Evolutionary conservation across 2,329 filamentous ascomycete species (phyloP).

Genomic region (Coniosporium tulheliwenetii): DNA sequence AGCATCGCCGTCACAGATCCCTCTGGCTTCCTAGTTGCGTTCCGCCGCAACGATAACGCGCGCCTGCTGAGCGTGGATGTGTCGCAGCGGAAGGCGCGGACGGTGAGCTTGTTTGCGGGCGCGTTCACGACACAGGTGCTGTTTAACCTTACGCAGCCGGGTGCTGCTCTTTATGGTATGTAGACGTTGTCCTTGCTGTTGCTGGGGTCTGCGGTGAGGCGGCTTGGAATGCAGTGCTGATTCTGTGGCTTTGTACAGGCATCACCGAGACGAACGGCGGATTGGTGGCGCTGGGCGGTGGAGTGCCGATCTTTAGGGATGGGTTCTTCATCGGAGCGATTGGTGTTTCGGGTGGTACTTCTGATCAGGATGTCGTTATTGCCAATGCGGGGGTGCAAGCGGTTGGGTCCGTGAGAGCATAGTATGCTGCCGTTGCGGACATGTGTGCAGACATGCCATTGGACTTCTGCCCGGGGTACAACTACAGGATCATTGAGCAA

Average conservation of each 20-base stretch:
- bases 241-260: constrained; percentile 5
- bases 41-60: constrained; percentile 14
- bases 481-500: too few species aligned
- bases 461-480: too few species aligned
- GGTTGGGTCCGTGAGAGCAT: background rate
- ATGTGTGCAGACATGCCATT: too few species aligned
- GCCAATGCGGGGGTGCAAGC: constrained; percentile 2
- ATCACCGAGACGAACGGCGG: constrained; percentile 13
- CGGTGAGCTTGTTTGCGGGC: constrained; percentile 12
- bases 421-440: background rate
- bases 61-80: constrained; percentile 12
- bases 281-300: constrained; percentile 13
- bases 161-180: constrained; percentile 1
- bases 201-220: too few species aligned
- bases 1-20: constrained; percentile 15
- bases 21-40: constrained; percentile 11
- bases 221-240: too few species aligned
- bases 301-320: constrained; percentile 9
- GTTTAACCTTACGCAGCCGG: constrained; percentile 10
- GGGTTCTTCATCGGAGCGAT: constrained; percentile 12
- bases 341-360: constrained; percentile 12
- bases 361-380: constrained; percentile 11
- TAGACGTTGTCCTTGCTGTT: background rate
- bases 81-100: constrained; percentile 14
- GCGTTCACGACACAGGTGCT: constrained; percentile 10